Conservation (phyloP, 257 asterid species). For the Penstemon eatonii region DNA sequence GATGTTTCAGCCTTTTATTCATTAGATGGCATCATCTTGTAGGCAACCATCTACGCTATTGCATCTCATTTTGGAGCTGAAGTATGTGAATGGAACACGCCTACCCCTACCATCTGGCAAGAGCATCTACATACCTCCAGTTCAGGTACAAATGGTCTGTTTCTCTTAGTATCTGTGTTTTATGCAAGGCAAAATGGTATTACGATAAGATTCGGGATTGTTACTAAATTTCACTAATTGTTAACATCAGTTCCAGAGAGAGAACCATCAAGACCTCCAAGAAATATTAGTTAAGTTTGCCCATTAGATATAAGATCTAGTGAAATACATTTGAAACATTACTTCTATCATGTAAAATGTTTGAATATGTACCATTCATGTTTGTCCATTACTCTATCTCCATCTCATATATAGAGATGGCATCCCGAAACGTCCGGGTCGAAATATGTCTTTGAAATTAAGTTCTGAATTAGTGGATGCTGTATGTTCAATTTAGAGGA, state of each 20-base stretch:
- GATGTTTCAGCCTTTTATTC: conserved; percentile 16
- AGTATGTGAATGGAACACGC: conserved; percentile 88
- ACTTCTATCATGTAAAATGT: conserved; percentile 15
- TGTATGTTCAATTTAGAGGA: conserved; percentile 7
- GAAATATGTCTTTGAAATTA: too few relatives aligned
- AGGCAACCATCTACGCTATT: conserved; percentile 78
- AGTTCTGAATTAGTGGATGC: too few relatives aligned
- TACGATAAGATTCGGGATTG: too few relatives aligned
- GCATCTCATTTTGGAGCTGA: conserved; percentile 74
- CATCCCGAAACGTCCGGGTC: too few relatives aligned
- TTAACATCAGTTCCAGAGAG: too few relatives aligned
- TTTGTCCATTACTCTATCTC: background rate
- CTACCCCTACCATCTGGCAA: conserved; percentile 89
- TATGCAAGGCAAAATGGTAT: too few relatives aligned
- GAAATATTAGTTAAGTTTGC: background rate
- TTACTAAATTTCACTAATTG: too few relatives aligned
- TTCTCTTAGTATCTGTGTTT: conserved; percentile 10
- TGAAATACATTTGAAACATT: background rate
- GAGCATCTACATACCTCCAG: conserved; percentile 78
- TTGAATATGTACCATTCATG: background rate
- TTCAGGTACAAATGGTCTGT: conserved; percentile 56
- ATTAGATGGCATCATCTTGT: conserved; percentile 34
- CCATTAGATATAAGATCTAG: background rate
- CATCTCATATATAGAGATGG: too few relatives aligned
- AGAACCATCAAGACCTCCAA: too few relatives aligned